phyloP scores from a whole-genome alignment of 2,329 filamentous ascomycete genomes.

The Harringtonia aguacate region DNA sequence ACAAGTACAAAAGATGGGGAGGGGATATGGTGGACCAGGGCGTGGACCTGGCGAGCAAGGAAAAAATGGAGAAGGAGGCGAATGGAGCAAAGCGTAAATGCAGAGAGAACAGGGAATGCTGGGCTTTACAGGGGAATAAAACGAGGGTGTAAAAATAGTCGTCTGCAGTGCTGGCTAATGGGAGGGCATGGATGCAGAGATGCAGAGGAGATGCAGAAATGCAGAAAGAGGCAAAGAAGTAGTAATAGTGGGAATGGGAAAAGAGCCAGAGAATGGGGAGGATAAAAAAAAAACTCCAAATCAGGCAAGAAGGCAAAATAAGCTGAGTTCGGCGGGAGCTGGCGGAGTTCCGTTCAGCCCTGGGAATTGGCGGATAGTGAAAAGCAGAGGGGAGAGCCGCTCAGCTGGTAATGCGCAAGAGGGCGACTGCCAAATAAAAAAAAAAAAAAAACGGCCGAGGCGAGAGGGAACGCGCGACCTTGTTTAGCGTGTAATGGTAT shows the following conservation, averaged over 20 bases:
- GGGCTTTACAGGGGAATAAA: neutral
- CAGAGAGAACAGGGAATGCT: neutral
- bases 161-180: neutral
- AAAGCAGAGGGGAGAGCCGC: neutral
- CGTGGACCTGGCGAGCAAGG: neutral
- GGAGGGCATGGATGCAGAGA: neutral
- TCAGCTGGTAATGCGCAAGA: slow-evolving; percentile 5
- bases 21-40: neutral
- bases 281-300: neutral
- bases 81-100: neutral
- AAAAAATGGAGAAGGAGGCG: neutral
- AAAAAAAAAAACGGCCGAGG: neutral
- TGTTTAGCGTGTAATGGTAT: too few relatives aligned
- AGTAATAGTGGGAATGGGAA: neutral
- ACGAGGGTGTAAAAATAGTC: neutral
- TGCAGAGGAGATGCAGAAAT: neutral
- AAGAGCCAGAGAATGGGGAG: neutral
- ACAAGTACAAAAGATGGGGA: neutral
- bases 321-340: slow-evolving; percentile 1
- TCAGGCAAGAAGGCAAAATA: slow-evolving; percentile 4
- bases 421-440: neutral
- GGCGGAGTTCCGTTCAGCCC: slow-evolving; percentile 4
- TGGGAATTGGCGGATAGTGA: neutral
- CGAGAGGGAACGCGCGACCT: neutral
- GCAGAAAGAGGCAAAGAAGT: neutral